Base-by-base conservation (phyloP, 129 eudicot species). In the Scalesia atractyloides region DNA sequence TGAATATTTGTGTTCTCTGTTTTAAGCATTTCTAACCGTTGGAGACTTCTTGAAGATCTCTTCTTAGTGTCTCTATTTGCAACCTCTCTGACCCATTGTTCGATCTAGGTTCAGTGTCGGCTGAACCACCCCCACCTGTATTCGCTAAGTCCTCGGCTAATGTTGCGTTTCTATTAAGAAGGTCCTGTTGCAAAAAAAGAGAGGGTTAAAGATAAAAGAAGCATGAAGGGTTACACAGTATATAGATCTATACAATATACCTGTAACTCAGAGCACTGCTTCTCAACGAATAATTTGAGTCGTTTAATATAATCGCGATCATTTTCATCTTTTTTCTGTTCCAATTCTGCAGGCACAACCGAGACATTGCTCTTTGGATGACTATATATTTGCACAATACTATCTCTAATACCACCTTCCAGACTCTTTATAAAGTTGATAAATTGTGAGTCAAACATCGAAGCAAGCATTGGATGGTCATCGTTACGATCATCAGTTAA, bases 191-290 rank as follows among this genome's bases (percentile, higher is more conserved):
- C 6, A 17, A 22, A 43, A 39, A 19, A 17, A 16, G 15, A 39
- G 20, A 19, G 12, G 39, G 5, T 43, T 0, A 53, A 37, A 10
- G 53, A 15, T 7, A 15, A 8, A 24, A 68, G 24, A 10, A 43
- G 5, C 44, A 52, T 3, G 13, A 16, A 52, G 24, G 2, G 11
- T 16, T 3, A 13, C 15, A n/a, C 70, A 44, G 10, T 18, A 65
- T 65, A 65, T 26, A 43, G 9, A 67, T 24, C 22, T n/a, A 24
- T 41, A 48, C 50, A 53, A 75, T 59, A 44, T 86, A 90, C 99
- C 97, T 94, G 99, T 68, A 94, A 87, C 85, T 93, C 98, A 37
- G 79, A 80, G 81, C 96, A 86, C 57, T 93, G 98, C 69, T 90
- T 90, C 80, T 88, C 89, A 58, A 90, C 86, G 79, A 93, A 85